Evolutionary conservation across 768 basidiomycete species (phyloP).

Genomic region (Naematelia encephala): DNA sequence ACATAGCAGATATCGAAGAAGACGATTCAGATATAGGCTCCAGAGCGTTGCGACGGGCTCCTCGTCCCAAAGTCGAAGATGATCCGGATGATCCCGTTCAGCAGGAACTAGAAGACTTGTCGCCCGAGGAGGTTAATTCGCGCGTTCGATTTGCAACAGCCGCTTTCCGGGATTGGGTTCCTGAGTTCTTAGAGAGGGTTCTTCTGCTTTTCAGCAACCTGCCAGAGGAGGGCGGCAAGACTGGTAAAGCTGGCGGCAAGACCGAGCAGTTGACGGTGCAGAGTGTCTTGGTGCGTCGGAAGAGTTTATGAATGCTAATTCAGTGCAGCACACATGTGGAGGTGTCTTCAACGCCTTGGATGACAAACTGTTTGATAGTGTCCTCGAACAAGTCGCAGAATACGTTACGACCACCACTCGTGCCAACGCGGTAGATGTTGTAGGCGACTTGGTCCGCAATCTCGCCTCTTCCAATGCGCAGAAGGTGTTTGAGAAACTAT

Average conservation of each 20-base stretch:
- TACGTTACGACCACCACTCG: constrained; percentile 87
- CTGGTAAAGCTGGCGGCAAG: constrained; percentile 59
- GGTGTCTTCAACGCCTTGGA: constrained; percentile 63
- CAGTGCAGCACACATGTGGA: constrained; percentile 39
- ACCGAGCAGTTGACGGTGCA: constrained; percentile 51
- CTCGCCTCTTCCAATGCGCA: constrained; percentile 73
- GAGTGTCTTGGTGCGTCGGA: constrained; percentile 40
- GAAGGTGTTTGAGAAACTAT: constrained; percentile 73
- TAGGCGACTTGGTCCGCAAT: constrained; percentile 81
- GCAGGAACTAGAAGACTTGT: constrained; percentile 51
- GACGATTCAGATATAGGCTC: constrained; percentile 29
- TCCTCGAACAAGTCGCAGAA: constrained; percentile 75
- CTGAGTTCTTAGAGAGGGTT: constrained; percentile 73
- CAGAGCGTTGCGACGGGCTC: constrained; percentile 48
- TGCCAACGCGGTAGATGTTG: constrained; percentile 83
- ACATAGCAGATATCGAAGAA: constrained; percentile 32
- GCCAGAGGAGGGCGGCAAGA: constrained; percentile 78
- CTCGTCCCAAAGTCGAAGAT: constrained; percentile 52
- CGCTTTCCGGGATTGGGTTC: constrained; percentile 76
- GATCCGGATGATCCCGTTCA: constrained; percentile 36
- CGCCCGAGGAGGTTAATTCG: constrained; percentile 67
- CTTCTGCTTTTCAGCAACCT: constrained; percentile 78
- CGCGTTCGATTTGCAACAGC: constrained; percentile 68
- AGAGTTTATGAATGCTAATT: constrained; percentile 3
- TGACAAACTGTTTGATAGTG: constrained; percentile 70